Conservation (phyloP, 1,139 yeast species). For the Kurtzmaniella quercitrusa region DNA sequence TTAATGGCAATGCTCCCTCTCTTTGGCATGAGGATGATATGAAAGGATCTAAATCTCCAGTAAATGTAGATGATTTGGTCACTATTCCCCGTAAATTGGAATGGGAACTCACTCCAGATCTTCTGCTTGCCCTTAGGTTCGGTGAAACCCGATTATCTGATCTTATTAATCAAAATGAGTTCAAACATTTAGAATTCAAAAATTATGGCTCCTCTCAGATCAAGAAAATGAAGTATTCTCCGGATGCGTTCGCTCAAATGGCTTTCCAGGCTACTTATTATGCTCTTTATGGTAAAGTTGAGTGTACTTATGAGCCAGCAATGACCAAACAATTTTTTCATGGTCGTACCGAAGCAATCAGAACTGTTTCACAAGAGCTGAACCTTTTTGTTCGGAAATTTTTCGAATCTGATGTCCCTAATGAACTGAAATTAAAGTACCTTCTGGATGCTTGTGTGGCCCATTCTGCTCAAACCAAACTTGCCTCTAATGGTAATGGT, state of each 20-base stretch:
- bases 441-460: conserved; percentile 65
- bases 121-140: conserved; percentile 76
- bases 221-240: conserved; percentile 83
- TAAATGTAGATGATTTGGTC: conserved; percentile 31
- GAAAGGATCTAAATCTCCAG: conserved; percentile 11
- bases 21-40: conserved; percentile 54
- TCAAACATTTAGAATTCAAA: conserved; percentile 73
- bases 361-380: conserved; percentile 79
- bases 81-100: conserved; percentile 83
- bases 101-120: conserved; percentile 77
- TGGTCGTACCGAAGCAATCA: conserved; percentile 89
- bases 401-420: conserved; percentile 63
- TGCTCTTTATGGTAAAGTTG: conserved; percentile 88
- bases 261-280: conserved; percentile 91
- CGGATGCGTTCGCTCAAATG: conserved; percentile 94
- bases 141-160: conserved; percentile 90
- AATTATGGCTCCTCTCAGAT: conserved; percentile 74
- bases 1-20: conserved; percentile 77
- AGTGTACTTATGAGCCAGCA: conserved; percentile 93
- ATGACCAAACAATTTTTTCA: conserved; percentile 87
- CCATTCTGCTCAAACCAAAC: conserved; percentile 66
- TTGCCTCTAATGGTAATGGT: conserved; percentile 73
- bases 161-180: conserved; percentile 85
- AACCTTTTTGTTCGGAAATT: conserved; percentile 80
- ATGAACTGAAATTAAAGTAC: conserved; percentile 55